Percentiles rank a stretch among this genome's conserved stretches.
Evolutionary conservation across 2,329 filamentous ascomycete species (phyloP).

Genomic region (Fusarium marasasianum): DNA sequence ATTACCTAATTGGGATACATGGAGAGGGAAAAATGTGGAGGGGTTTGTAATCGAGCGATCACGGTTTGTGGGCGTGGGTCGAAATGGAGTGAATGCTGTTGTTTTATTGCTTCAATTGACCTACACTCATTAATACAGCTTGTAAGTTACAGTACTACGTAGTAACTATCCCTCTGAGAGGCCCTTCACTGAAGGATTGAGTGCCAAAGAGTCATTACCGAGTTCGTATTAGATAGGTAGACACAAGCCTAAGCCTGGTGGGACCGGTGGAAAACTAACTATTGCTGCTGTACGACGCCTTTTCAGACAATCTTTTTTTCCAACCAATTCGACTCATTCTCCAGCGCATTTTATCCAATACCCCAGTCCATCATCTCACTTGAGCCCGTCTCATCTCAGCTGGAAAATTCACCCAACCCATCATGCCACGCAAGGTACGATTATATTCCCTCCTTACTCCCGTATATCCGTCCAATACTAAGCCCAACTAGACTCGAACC

Average conservation of each 20-base stretch:
- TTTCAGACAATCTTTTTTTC: constrained; percentile 3
- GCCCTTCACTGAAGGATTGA: not conserved
- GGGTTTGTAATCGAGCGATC: constrained; percentile 35
- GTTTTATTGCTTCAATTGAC: not conserved
- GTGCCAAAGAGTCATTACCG: not conserved
- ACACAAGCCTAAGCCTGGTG: not conserved
- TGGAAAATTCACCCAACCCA: not conserved
- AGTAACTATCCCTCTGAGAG: not conserved
- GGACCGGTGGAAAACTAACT: constrained; percentile 3
- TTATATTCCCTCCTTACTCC: too few relatives aligned
- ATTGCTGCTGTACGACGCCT: not conserved
- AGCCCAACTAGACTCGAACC: constrained; percentile 31
- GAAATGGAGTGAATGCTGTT: not conserved
- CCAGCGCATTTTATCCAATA: not conserved
- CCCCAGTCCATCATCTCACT: not conserved
- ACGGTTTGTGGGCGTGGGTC: constrained; percentile 20
- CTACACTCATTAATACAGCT: not conserved
- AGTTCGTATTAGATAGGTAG: constrained; percentile 6
- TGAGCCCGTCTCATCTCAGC: not conserved
- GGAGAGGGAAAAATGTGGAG: constrained; percentile 29
- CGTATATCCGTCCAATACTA: not conserved
- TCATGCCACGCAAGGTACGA: constrained; percentile 34
- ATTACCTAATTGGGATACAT: constrained; percentile 22
- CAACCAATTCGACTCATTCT: not conserved
- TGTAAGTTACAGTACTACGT: not conserved